A percentile compares a stretch with the other conserved stretches of the same genome.
Conservation (phyloP, 2,329 filamentous ascomycete genomes). For the Phialemoniopsis sp. region DNA sequence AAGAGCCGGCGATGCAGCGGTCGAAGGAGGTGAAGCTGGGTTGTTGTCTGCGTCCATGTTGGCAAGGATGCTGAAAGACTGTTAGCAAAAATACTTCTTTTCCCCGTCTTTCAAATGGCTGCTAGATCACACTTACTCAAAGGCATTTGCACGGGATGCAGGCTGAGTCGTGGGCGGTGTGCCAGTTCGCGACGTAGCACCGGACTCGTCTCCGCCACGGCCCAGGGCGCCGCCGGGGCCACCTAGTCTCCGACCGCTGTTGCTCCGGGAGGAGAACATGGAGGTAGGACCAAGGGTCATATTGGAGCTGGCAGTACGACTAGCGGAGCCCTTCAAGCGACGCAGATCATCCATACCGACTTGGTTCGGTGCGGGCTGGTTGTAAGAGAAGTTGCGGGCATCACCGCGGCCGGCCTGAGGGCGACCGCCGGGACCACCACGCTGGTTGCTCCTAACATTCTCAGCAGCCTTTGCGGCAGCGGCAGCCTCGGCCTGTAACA, state of each 20-base stretch:
- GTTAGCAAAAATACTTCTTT: conserved; percentile 19
- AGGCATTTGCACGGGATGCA: conserved; percentile 78
- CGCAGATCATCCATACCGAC: conserved; percentile 90
- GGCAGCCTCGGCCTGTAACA: conserved; percentile 59
- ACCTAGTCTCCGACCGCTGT: conserved; percentile 76
- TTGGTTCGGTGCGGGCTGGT: conserved; percentile 74
- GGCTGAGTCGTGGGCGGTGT: conserved; percentile 64
- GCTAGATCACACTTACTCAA: conserved; percentile 67
- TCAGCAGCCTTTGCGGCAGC: conserved; percentile 81
- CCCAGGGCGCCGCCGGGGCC: conserved; percentile 68
- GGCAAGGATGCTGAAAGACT: conserved; percentile 44
- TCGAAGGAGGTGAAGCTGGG: conserved; percentile 67
- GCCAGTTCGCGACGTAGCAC: conserved; percentile 80
- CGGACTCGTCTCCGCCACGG: conserved; percentile 78
- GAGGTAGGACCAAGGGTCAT: conserved; percentile 75
- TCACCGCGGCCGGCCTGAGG: conserved; percentile 67
- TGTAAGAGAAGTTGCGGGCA: conserved; percentile 77
- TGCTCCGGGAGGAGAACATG: conserved; percentile 85
- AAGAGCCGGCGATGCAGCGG: conserved; percentile 61
- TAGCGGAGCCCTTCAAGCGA: conserved; percentile 65
- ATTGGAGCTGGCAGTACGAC: conserved; percentile 58
- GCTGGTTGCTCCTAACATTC: conserved; percentile 50
- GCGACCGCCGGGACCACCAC: conserved; percentile 66
- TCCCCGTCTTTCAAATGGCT: no score
- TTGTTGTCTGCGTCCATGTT: conserved; percentile 59